Percentiles rank a stretch among this genome's conserved stretches.
Conservation (phyloP, 306 rosid genomes). For the Medicago lupulina region DNA sequence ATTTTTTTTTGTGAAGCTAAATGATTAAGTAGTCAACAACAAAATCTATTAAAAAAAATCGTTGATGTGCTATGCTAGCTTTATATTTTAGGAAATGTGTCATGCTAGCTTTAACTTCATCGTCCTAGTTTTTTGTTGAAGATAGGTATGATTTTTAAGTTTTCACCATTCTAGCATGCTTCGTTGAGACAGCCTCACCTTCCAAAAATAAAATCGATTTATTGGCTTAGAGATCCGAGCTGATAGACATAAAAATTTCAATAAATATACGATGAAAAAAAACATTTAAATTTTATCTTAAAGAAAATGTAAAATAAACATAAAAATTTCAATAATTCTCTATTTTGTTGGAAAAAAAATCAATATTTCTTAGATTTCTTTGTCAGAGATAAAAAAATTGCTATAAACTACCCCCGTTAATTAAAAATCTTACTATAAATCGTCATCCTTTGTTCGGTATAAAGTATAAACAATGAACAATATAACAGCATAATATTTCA, state of each 20-base stretch:
- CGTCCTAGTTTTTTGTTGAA: slow-evolving; percentile 19
- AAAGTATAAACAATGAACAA: neutral
- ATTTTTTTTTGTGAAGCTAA: too few species aligned
- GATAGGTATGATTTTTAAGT: slow-evolving; percentile 17
- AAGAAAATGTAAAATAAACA: slow-evolving; percentile 1
- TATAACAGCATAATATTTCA: neutral
- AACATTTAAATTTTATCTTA: neutral
- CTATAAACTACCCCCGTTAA: neutral
- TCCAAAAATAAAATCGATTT: slow-evolving; percentile 26
- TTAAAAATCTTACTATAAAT: neutral
- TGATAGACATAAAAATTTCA: neutral
- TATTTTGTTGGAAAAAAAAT: too few species aligned
- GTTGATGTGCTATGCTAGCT: neutral
- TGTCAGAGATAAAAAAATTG: neutral
- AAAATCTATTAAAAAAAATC: neutral
- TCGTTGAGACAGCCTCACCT: slow-evolving; percentile 12
- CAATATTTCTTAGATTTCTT: too few species aligned
- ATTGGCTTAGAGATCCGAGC: slow-evolving; percentile 42
- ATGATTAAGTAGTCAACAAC: neutral
- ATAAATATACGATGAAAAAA: too few species aligned
- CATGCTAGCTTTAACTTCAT: neutral
- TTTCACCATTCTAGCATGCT: slow-evolving; percentile 30
- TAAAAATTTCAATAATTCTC: too few species aligned
- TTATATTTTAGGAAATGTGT: neutral
- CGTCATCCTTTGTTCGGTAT: neutral